Percentiles rank a stretch among this genome's conserved stretches.
Conservation (phyloP, 768 basidiomycete species). For the Sistotremastrum suecicum region DNA sequence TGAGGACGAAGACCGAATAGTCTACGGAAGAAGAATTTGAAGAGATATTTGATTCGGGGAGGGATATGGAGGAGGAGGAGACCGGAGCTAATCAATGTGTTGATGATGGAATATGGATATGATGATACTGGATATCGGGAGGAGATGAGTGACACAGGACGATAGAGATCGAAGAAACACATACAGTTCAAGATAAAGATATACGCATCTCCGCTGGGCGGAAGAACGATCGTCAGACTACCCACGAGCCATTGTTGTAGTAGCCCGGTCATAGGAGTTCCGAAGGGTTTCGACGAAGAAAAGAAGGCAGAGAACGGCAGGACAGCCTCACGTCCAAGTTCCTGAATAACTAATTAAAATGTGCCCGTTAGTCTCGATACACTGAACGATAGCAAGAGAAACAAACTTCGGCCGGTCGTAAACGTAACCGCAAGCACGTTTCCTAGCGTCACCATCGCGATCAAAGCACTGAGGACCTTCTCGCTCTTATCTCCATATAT, state of each 20-base stretch:
- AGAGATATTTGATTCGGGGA: too few species aligned
- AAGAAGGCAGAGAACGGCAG: constrained; percentile 54
- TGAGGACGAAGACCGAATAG: too few species aligned
- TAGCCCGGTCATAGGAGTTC: constrained; percentile 49
- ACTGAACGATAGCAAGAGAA: neutral
- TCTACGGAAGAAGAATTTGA: too few species aligned
- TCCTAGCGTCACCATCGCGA: constrained; percentile 51
- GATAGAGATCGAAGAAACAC: constrained; percentile 10
- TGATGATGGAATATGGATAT: constrained; percentile 43
- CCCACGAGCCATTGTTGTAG: constrained; percentile 50
- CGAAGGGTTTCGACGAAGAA: constrained; percentile 57
- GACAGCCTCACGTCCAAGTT: constrained; percentile 58
- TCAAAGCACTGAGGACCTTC: constrained; percentile 40
- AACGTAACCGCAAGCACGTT: constrained; percentile 53
- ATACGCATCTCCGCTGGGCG: constrained; percentile 65
- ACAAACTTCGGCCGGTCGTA: constrained; percentile 46
- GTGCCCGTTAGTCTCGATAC: constrained; percentile 8
- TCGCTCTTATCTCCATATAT: constrained; percentile 51
- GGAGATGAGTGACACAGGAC: neutral
- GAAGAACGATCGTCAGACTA: constrained; percentile 33
- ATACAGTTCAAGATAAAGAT: constrained; percentile 52
- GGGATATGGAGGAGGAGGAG: constrained; percentile 44
- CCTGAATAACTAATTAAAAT: constrained; percentile 45
- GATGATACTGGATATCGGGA: constrained; percentile 30
- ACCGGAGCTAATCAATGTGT: constrained; percentile 45